Percentiles rank a stretch among this genome's conserved stretches.
Conservation (phyloP, 1,284 basidiomycete species). For the Acaromyces ingoldii region DNA sequence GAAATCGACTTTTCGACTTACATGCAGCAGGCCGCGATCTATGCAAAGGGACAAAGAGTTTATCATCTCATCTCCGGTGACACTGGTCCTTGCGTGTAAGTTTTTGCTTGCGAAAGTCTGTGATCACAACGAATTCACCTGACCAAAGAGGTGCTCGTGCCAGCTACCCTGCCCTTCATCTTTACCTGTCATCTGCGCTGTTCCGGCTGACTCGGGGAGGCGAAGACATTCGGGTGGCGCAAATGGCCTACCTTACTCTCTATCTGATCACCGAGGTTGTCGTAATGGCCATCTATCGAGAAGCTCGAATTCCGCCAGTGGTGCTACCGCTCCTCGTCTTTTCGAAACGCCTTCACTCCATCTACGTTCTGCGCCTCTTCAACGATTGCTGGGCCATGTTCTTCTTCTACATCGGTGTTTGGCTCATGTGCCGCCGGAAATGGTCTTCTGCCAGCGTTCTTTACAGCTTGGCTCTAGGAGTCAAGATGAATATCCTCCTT, state of each 20-base stretch:
- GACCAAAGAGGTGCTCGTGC: not conserved
- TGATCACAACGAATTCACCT: not conserved
- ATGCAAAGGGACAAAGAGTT: slow-evolving; percentile 74
- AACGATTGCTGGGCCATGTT: slow-evolving; percentile 87
- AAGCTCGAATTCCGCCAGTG: slow-evolving; percentile 30
- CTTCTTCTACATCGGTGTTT: slow-evolving; percentile 53
- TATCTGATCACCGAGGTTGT: slow-evolving; percentile 25
- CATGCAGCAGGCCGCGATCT: slow-evolving; percentile 76
- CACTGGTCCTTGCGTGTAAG: slow-evolving; percentile 88
- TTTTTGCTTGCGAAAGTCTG: slow-evolving; percentile 14
- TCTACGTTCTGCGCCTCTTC: slow-evolving; percentile 86
- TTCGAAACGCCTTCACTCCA: slow-evolving; percentile 89
- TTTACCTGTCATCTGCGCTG: slow-evolving; percentile 76
- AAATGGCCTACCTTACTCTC: slow-evolving; percentile 28
- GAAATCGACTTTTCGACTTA: slow-evolving; percentile 98
- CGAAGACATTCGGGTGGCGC: slow-evolving; percentile 59
- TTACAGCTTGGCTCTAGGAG: slow-evolving; percentile 76
- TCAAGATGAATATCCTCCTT: slow-evolving; percentile 95
- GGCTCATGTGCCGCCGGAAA: slow-evolving; percentile 58
- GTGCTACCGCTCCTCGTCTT: slow-evolving; percentile 70
- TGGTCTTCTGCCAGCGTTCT: slow-evolving; percentile 65
- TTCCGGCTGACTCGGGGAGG: slow-evolving; percentile 65
- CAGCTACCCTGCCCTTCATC: slow-evolving; percentile 91
- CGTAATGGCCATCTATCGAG: slow-evolving; percentile 31
- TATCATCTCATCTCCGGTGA: slow-evolving; percentile 82